Base-by-base conservation (phyloP, 768 basidiomycete genomes). In the Saitozyma sp. region DNA sequence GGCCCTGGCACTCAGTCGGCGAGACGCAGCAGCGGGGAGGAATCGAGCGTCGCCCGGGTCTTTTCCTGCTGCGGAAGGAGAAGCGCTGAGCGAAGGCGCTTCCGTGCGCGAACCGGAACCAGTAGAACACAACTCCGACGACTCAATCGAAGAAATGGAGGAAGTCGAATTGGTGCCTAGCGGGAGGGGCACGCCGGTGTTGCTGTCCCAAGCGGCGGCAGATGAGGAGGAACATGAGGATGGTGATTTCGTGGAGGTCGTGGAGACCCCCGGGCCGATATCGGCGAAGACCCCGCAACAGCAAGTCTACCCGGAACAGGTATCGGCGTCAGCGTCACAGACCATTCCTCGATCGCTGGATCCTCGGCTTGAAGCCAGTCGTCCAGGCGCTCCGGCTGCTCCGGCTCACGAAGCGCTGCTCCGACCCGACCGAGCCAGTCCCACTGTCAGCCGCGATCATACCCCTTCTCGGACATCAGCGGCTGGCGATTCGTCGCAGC, bases 1-100 rank as follows among this genome's bases (percentile, higher is more conserved):
- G n/a, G 89, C 86, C 2, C 82, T 69, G 43, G 73, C 68, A 17
- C 61, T 63, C 63, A 78, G 70, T 58, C 50, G 75, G 16, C 55
- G 61, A 50, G 67, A 71, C 58, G 62, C 59, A 14, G 71, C 66
- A 38, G 29, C 46, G n/a, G 38, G 29, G 41, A 38, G 17, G 1
- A 17, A 48, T 20, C 19, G n/a, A 37, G 46, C 49, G n/a, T 39
- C 42, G 43, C 13, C 50, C 50, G 38, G 50, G n/a, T 14, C 19
- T 9, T 29, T 29, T 29, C 29, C 29, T 29, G 29, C 29, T 29
- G 29, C 29, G 29, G 58, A 65, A n/a, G 54, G 45, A 45, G 46
- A 54, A 56, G 54, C n/a, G 8, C 39, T 37, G 13, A 10, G 45
- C 10, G 10, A 17, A 14, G 11, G 40, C 13, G 37, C 17, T n/a